These are phyloP conservation scores for Yamadazyma diospyri DNA, from an alignment of 1,139 yeast genomes.

Conservation along the genomic window DNA sequence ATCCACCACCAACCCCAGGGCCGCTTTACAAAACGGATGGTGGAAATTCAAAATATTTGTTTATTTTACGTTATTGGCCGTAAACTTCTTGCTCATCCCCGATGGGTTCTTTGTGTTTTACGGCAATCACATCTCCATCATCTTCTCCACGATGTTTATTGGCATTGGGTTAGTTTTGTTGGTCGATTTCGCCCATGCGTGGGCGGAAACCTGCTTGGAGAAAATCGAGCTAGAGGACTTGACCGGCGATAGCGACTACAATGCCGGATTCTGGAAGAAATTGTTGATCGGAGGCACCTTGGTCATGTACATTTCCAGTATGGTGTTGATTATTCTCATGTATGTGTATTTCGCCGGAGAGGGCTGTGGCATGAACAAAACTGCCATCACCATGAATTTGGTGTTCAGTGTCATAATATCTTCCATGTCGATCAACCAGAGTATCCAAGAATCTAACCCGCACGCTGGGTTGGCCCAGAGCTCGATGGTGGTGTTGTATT, in stretches of 20 bases:
- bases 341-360: constrained; percentile 75
- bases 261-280: constrained; percentile 68
- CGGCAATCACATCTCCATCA: constrained; percentile 86
- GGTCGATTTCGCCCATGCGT: constrained; percentile 97
- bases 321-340: constrained; percentile 74
- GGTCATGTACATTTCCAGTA: constrained; percentile 72
- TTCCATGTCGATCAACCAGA: constrained; percentile 71
- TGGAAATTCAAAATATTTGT: constrained; percentile 76
- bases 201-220: constrained; percentile 96
- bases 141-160: constrained; percentile 80
- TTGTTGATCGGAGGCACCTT: constrained; percentile 83
- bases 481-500: constrained; percentile 91
- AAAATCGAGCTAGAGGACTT: constrained; percentile 87
- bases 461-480: constrained; percentile 96
- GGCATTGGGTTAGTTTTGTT: constrained; percentile 85
- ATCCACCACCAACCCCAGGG: constrained; percentile 76
- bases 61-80: constrained; percentile 55
- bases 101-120: constrained; percentile 83
- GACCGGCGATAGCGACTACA: constrained; percentile 47
- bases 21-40: constrained; percentile 82
- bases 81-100: constrained; percentile 72
- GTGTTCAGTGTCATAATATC: constrained; percentile 63
- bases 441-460: constrained; percentile 87
- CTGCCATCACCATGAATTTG: constrained; percentile 78
- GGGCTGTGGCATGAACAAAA: constrained; percentile 90